Evolutionary conservation across 164 flowering plant species (phyloP).

Genomic region (Taxillus chinensis): DNA sequence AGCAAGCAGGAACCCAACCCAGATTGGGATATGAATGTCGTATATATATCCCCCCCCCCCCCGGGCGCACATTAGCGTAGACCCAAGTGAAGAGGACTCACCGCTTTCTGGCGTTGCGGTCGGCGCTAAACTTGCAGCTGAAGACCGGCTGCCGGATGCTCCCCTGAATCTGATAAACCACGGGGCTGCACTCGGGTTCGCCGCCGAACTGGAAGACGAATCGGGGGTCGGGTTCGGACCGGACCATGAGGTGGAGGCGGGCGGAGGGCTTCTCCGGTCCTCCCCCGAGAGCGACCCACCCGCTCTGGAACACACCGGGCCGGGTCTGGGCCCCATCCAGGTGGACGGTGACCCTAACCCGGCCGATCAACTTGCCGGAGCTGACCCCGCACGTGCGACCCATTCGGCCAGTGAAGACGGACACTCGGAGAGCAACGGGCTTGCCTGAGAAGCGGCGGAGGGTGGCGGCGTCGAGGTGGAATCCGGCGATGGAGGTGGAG

Average conservation of each 20-base stretch:
- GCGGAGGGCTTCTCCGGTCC: constrained; percentile 35
- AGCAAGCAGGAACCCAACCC: background rate
- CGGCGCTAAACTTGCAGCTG: constrained; percentile 90
- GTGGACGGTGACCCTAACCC: constrained; percentile 33
- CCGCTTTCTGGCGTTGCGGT: constrained; percentile 70
- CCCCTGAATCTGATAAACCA: constrained; percentile 82
- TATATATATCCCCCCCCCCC: background rate
- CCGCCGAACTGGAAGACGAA: constrained; percentile 94
- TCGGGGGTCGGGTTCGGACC: constrained; percentile 84
- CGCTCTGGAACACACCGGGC: constrained; percentile 47
- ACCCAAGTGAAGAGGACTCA: constrained; percentile 14
- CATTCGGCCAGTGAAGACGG: constrained; percentile 56
- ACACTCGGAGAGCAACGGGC: constrained; percentile 34
- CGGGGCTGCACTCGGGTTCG: constrained; percentile 96
- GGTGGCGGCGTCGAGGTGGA: constrained; percentile 53
- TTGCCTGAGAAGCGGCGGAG: constrained; percentile 48
- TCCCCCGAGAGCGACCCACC: constrained; percentile 66
- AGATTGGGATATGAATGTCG: no score
- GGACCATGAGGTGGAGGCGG: constrained; percentile 51
- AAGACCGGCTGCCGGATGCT: constrained; percentile 85
- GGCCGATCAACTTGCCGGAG: constrained; percentile 50
- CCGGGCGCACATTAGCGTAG: constrained; percentile 7
- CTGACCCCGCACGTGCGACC: constrained; percentile 56
- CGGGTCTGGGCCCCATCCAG: constrained; percentile 25
- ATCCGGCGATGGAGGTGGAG: constrained; percentile 33